A percentile compares a stretch with the other conserved stretches of the same genome.
These are phyloP conservation scores for Emmonsia crescens DNA, from an alignment of 2,329 filamentous ascomycete genomes.

Conservation along the genomic window DNA sequence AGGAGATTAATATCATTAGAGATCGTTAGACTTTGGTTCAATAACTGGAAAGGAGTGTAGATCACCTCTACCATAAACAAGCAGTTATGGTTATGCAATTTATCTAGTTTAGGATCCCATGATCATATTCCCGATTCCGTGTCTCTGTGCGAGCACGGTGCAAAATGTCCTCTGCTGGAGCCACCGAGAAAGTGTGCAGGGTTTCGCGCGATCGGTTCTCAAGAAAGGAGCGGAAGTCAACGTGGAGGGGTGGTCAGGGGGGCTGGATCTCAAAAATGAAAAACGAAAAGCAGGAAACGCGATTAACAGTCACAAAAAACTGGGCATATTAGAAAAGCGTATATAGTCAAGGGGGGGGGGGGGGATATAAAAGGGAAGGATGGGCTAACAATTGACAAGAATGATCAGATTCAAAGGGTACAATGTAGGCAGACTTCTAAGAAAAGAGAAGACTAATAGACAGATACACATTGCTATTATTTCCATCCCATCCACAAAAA, in stretches of 20 bases:
- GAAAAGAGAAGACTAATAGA: background rate
- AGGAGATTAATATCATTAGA: background rate
- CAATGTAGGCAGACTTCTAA: background rate
- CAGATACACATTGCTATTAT: background rate
- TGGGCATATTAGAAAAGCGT: too few species aligned
- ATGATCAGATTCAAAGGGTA: background rate
- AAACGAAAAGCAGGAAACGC: background rate
- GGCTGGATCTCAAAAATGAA: background rate
- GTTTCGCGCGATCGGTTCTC: background rate
- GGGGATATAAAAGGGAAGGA: too few species aligned
- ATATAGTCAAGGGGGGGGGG: too few species aligned
- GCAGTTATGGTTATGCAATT: background rate
- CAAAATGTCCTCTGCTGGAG: background rate
- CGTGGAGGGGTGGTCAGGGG: too few species aligned
- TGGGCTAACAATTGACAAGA: too few species aligned
- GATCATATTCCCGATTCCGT: background rate
- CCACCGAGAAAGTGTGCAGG: too few species aligned
- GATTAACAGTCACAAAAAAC: background rate
- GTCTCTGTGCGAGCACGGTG: background rate
- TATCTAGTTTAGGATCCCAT: background rate
- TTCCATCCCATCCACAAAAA: slow-evolving; percentile 31
- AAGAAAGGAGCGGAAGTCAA: background rate
- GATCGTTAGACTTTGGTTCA: background rate
- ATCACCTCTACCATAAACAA: background rate
- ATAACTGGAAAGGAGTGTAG: background rate